Percentiles rank a stretch among this genome's conserved stretches.
Conservation (phyloP, 148 eudicot species). For the Talinum fruticosum region DNA sequence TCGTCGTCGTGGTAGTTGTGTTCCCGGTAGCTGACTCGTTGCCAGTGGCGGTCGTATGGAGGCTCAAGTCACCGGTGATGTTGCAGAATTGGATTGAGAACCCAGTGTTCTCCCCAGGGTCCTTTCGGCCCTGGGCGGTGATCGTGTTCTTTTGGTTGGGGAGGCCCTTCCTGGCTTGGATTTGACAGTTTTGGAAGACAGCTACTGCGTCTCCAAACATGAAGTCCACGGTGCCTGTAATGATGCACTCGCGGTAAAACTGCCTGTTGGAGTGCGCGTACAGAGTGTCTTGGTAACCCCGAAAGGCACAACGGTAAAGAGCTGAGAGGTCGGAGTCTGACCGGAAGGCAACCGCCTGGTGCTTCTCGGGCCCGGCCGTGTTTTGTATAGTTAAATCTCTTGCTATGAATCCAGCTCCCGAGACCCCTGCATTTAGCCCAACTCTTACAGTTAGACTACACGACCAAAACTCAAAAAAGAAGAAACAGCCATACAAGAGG, state of each 20-base stretch:
- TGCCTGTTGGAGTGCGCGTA: slow-evolving; percentile 79
- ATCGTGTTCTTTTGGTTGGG: slow-evolving; percentile 80
- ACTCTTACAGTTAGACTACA: background rate
- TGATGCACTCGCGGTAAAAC: slow-evolving; percentile 73
- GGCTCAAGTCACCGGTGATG: slow-evolving; percentile 53
- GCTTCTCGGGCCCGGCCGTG: slow-evolving; percentile 82
- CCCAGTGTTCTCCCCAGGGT: slow-evolving; percentile 54
- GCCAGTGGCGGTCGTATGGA: slow-evolving; percentile 15
- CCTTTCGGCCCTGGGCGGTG: slow-evolving; percentile 83
- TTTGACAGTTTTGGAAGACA: slow-evolving; percentile 67
- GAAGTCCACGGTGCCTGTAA: slow-evolving; percentile 83
- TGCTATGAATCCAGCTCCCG: slow-evolving; percentile 71
- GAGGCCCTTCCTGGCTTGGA: slow-evolving; percentile 62
- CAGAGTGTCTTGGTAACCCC: slow-evolving; percentile 85
- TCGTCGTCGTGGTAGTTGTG: slow-evolving; percentile 15
- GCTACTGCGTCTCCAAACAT: slow-evolving; percentile 75
- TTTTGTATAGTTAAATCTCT: slow-evolving; percentile 79
- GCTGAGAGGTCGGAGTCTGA: slow-evolving; percentile 80
- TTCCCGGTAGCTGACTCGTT: background rate
- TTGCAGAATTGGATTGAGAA: slow-evolving; percentile 73
- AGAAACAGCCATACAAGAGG: too few relatives aligned
- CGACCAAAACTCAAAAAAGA: background rate
- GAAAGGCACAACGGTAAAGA: slow-evolving; percentile 59
- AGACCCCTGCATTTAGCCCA: slow-evolving; percentile 46
- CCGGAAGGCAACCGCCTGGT: slow-evolving; percentile 83